phyloP scores from a whole-genome alignment of 495 filamentous ascomycete species.

The Neurospora tetraspora region DNA sequence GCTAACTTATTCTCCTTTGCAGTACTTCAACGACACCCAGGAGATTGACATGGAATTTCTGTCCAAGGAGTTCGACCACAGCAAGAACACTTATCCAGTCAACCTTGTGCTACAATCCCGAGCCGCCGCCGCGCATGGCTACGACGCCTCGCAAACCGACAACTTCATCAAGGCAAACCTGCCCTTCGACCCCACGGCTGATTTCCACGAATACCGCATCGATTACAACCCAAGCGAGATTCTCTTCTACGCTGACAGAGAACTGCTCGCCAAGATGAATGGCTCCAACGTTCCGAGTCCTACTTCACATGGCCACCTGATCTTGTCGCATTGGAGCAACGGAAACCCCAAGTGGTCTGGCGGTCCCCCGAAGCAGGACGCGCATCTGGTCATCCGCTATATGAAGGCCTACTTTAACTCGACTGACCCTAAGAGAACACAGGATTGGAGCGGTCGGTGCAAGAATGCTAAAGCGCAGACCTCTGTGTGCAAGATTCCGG shows the following conservation, averaged over 20 bases:
- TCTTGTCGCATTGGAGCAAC: conserved; percentile 71
- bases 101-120: conserved; percentile 65
- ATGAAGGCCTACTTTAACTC: conserved; percentile 75
- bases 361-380: conserved; percentile 53
- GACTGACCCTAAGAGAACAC: conserved; percentile 30
- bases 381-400: conserved; percentile 50
- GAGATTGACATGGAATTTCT: conserved; percentile 76
- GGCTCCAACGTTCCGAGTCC: conserved; percentile 49
- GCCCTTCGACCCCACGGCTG: conserved; percentile 49
- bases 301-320: conserved; percentile 46
- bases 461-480: conserved; percentile 24
- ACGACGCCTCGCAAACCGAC: conserved; percentile 44
- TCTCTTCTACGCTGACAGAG: conserved; percentile 54
- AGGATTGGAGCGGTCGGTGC: conserved; percentile 41
- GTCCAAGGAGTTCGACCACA: conserved; percentile 44
- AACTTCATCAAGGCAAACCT: conserved; percentile 46
- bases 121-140: conserved; percentile 41
- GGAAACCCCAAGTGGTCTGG: conserved; percentile 57
- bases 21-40: conserved; percentile 69
- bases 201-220: conserved; percentile 67
- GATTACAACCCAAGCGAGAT: conserved; percentile 55
- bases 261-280: conserved; percentile 43
- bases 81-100: conserved; percentile 41
- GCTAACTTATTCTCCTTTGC: background rate
- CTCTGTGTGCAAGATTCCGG: conserved; percentile 51